phyloP scores from a whole-genome alignment of 192 early-diverging fungal genomes.

The Allomyces javanicus region DNA sequence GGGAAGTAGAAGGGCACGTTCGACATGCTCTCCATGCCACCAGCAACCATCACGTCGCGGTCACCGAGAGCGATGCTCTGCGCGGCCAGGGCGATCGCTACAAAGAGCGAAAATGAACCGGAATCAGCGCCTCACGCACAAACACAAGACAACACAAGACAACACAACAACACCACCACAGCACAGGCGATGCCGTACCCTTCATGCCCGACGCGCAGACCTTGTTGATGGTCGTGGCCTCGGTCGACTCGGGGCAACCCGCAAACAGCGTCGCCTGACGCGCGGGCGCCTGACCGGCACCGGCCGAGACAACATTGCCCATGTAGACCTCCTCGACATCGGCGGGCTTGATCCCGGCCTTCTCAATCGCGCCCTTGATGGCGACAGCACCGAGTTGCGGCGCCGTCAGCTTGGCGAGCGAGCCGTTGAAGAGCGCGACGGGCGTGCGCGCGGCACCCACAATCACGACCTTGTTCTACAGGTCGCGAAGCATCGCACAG shows the following conservation, averaged over 20 bases:
- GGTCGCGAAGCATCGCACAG: no score
- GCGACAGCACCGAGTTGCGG: slow-evolving; percentile 70
- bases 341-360: slow-evolving; percentile 55
- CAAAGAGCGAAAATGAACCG: no score
- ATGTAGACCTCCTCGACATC: slow-evolving; percentile 88
- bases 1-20: slow-evolving; percentile 64
- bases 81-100: slow-evolving; percentile 65
- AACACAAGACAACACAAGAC: no score
- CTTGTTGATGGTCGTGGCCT: slow-evolving; percentile 95
- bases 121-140: no score
- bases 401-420: slow-evolving; percentile 62
- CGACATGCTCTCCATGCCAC: slow-evolving; percentile 94
- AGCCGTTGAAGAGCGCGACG: slow-evolving; percentile 76
- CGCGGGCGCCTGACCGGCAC: slow-evolving; percentile 76
- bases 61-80: slow-evolving; percentile 62
- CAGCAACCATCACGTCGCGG: slow-evolving; percentile 67
- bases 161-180: not conserved
- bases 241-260: slow-evolving; percentile 56
- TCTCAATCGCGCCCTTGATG: slow-evolving; percentile 63
- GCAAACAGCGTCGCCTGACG: slow-evolving; percentile 76
- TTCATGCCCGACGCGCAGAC: slow-evolving; percentile 98
- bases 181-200: slow-evolving; percentile 6
- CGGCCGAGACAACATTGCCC: slow-evolving; percentile 84
- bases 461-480: slow-evolving; percentile 27
- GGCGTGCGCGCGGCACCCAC: slow-evolving; percentile 77